Evolutionary conservation across 2,329 filamentous ascomycete species (phyloP), one percentile per base, ranked within the genome.

Genomic region (Beauveria sp.): DNA sequence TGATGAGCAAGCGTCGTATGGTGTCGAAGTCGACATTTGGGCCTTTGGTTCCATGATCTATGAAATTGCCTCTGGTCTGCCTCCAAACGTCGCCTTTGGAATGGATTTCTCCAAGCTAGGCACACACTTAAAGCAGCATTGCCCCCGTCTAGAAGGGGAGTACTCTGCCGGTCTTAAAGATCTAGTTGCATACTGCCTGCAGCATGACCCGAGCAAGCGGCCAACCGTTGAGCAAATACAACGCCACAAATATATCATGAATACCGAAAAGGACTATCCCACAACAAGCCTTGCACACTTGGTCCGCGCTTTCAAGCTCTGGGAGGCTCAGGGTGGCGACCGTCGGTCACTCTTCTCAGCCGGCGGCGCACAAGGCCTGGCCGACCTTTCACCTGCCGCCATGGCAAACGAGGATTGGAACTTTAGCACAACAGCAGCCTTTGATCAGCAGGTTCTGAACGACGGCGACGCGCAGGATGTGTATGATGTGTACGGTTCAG

Each of bases 1-100:
- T 66, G 84, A 87, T 62, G 79, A 82, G 43, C 78, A 82, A 4
- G 79, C 82, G 10, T 84, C 85, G 5, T 89, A 89, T 70, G 87
- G 87, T 62, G 87, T 85, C 16, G 86, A 88, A 68, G 85, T 89
- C 49, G 90, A 95, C 67, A 91, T 93, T 56, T 95, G 91, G 90
- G 89, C 90, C 2, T 92, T 91, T 70, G 91, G 90, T 1, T 89
- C 89, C 64, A 89, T 92, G 72, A 80, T 91, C 1, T 91, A 85
- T 68, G 90, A 95, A 72, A 90, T 93, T 72, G 89, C 90, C 1
- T 91, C 88, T 4, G 90, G 90, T 1, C 77, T 87, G 20, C 89
- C 90, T 2, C 90, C 90, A 0, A 89, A 89, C 66, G 85, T 84
- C 47, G 77, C 78, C 49, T 79, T 84, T 52, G 83, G 78, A 63